Evolutionary conservation across 2,329 filamentous ascomycete genomes (phyloP), one percentile per base, ranked within the genome.

Genomic region (Epichloe glyceriae): DNA sequence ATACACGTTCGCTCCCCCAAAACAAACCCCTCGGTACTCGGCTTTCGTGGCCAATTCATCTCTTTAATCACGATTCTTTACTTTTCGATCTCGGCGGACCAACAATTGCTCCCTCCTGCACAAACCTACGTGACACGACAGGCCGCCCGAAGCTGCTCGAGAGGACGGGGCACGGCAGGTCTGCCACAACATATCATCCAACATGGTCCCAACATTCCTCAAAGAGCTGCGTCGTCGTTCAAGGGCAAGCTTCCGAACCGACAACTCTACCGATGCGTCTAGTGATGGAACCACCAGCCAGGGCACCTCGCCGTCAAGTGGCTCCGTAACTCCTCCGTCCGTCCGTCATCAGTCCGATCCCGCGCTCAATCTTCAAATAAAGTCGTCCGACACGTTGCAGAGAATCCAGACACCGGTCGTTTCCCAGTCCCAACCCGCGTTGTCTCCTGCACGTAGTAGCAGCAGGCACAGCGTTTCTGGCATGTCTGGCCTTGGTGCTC

Each of bases 221-320:
- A 87, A 81, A 67, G 82, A 85, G 62, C 70, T 95, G 51, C 85
- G 87, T 59, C 80, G 87, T 59, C 83, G 84, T 59, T 93, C 86
- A 51, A 83, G 76, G 65, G 78, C 82, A 54, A 89, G 82, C 72
- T 84, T 89, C 68, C 80, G 78, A 53, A 82, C 80, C 46, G 76
- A 78, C 40, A 75, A 73, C 54, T 80, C 80, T 40, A 79, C 75
- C 46, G 79, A 84, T 59, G 75, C 75, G 8, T 79, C 78, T 45
- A 82, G 78, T 64, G 79, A 80, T 62, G 76, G 75, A 55, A 73
- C 72, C 58, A 67, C 67, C 40, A 77, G 73, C 61, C 74, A 79
- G 58, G 77, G 75, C 58, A 80, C 78, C 34, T 74, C 80, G 49
- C 78, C 79, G 38, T 81, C 80, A 12, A 85, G 76, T 62, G 87